Evolutionary conservation across 1,139 yeast genomes (phyloP), one percentile per base, ranked within the genome.

Genomic region (Suhomyces panamericanus): DNA sequence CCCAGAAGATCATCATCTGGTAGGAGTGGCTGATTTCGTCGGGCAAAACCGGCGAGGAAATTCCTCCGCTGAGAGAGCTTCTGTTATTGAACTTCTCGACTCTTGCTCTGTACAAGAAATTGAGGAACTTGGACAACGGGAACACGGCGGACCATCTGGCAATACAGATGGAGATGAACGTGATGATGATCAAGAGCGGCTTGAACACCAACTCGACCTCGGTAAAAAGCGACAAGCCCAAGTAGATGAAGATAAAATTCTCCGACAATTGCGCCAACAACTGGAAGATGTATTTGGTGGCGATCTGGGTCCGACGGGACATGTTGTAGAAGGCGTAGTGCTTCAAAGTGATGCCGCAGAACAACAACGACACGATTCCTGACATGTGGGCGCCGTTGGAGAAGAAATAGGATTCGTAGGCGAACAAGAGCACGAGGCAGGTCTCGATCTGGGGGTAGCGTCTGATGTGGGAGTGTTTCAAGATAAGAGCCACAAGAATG

Each of bases 1-100:
- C 99, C 99, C 99, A 95, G 66, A 95, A 95, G 39, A 95, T 88
- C 99, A 95, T 93, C 89, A 91, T 89, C 67, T 95, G 99, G 64
- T 95, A 95, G 48, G 87, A 89, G 56, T 89, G 95, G 17, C 96
- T 93, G 49, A 95, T 90, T 66, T 91, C 98, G 56, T 91, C 97
- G 1, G 87, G 86, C n/a, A 75, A 67, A 6, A 78, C 62, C 31
- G 70, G 67, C 6, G 65, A 58, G 1, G 73, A 57, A 32, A 75
- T 64, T 13, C 76, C 77, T 22, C 75, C 78, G 41, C 64, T 62
- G 39, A 70, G 51, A 17, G 70, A 68, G 16, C 56, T 56, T 48
- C 69, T 54, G 29, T 64, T 62, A 38, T 65, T 62, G 51, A 69
- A 69, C 45, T 63, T 68, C 47, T 69, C 72, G 46, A 67, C 64